Evolutionary conservation across 768 basidiomycete species (phyloP), one percentile per base, ranked within the genome.

Genomic region (Boletus eberwhitei): DNA sequence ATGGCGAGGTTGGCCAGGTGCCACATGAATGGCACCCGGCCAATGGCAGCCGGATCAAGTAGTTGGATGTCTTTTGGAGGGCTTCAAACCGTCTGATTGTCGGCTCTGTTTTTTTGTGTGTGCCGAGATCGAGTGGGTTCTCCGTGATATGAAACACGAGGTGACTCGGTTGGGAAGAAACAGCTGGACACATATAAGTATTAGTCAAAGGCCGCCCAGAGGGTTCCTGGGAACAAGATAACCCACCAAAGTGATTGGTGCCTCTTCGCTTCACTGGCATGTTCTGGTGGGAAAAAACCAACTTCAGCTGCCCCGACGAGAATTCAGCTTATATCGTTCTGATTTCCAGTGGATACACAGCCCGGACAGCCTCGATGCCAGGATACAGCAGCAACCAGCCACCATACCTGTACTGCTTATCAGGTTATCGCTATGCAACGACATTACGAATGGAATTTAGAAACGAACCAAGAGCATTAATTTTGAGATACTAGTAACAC

Each of bases 331-430:
- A 54, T 43, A 55, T 39, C 8, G 7, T n/a, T 8, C 8, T 6
- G 3, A 7, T 13, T 48, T 47, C 58, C 44, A 38, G 44, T 59
- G 22, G 14, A 19, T 50, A 58, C 24, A 58, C 24, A 52, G 56
- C 21, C 5, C 1, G 24, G 38, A 39, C 39, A 35, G 32, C 38
- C 21, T 52, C 21, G 5, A 38, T 44, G 22, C 3, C 21, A 26
- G 14, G 21, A 21, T 2, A 16, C 11, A 16, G 11, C 40, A 24
- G 31, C 7, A n/a, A 17, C 21, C 8, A 21, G 24, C 38, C 32
- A 53, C n/a, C 16, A 36, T 13, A 29, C 26, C 22, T 24, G 17
- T 53, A 40, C 24, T 14, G 19, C 19, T 24, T 19, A 31, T 40
- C 2, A 24, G 11, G 38, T 53, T 16, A 48, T 34, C 9, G 19